Conservation (phyloP, 495 filamentous ascomycete genomes). For the Choiromyces venosus region DNA sequence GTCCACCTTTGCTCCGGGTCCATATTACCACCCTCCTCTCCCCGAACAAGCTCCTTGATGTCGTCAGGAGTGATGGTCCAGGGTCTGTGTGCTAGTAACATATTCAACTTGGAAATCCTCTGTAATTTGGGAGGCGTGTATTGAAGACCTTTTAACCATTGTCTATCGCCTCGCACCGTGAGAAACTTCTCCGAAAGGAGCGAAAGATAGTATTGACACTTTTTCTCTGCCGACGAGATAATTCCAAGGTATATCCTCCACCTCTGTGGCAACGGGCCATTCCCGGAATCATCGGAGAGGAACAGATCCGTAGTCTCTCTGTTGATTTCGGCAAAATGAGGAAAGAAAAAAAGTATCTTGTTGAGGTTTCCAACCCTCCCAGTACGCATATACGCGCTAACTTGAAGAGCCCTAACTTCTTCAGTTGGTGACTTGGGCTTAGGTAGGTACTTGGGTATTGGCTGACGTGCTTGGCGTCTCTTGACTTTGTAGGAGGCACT, state of each 20-base stretch:
- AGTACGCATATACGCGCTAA: constrained; percentile 33
- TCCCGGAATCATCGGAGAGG: constrained; percentile 32
- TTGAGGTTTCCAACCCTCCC: constrained; percentile 35
- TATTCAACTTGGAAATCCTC: constrained; percentile 35
- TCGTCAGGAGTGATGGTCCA: constrained; percentile 30
- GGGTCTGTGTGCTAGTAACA: constrained; percentile 33
- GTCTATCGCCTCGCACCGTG: constrained; percentile 29
- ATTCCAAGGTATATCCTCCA: constrained; percentile 35
- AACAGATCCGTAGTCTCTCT: constrained; percentile 35
- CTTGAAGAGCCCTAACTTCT: constrained; percentile 21
- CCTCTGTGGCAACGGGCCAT: constrained; percentile 27
- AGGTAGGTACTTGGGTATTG: constrained; percentile 26
- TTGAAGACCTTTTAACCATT: constrained; percentile 34
- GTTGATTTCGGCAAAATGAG: constrained; percentile 28
- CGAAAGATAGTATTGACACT: constrained; percentile 34
- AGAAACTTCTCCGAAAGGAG: constrained; percentile 34
- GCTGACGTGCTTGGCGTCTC: constrained; percentile 31
- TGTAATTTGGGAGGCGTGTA: constrained; percentile 27
- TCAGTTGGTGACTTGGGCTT: constrained; percentile 29
- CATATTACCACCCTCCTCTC: constrained; percentile 21
- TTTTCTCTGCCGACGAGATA: constrained; percentile 30
- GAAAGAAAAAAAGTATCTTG: constrained; percentile 34
- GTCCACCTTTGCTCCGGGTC: constrained; percentile 33
- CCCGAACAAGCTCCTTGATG: constrained; percentile 31
- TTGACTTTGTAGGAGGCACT: constrained; percentile 35